A percentile compares a stretch with the other conserved stretches of the same genome.
Conservation (phyloP, 2,329 filamentous ascomycete genomes). For the Fonsecaea multimorphosa region DNA sequence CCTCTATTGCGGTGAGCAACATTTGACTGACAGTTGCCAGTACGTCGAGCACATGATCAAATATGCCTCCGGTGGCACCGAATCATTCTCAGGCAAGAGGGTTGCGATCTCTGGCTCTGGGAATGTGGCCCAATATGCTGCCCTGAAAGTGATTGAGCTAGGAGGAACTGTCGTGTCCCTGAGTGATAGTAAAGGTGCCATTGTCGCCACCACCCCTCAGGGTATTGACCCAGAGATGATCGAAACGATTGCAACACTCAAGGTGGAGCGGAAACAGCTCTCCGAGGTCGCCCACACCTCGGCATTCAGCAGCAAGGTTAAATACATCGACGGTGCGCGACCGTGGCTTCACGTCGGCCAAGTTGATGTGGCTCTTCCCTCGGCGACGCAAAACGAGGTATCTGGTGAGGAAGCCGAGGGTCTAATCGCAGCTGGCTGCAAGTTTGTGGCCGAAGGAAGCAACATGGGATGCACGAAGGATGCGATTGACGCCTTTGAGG, state of each 20-base stretch:
- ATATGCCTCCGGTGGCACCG: slow-evolving; percentile 77
- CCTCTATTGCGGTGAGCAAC: neutral
- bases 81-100: slow-evolving; percentile 86
- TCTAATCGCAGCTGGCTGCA: slow-evolving; percentile 75
- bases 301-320: slow-evolving; percentile 69
- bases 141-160: slow-evolving; percentile 94
- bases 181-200: slow-evolving; percentile 85
- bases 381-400: slow-evolving; percentile 97
- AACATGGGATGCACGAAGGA: slow-evolving; percentile 99
- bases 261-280: slow-evolving; percentile 84
- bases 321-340: slow-evolving; percentile 83
- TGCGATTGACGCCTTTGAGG: slow-evolving; percentile 92
- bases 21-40: slow-evolving; percentile 43
- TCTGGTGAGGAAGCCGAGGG: slow-evolving; percentile 85
- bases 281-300: slow-evolving; percentile 69
- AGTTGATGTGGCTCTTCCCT: slow-evolving; percentile 90
- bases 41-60: slow-evolving; percentile 96
- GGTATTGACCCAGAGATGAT: slow-evolving; percentile 82
- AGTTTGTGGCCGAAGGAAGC: slow-evolving; percentile 92
- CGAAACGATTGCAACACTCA: slow-evolving; percentile 78
- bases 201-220: slow-evolving; percentile 74
- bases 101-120: slow-evolving; percentile 96
- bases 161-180: slow-evolving; percentile 91
- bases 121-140: slow-evolving; percentile 97
- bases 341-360: slow-evolving; percentile 90